These are phyloP conservation scores for Byssoonygena ceratinophila DNA, from an alignment of 2,329 filamentous ascomycete species.

Conservation along the genomic window DNA sequence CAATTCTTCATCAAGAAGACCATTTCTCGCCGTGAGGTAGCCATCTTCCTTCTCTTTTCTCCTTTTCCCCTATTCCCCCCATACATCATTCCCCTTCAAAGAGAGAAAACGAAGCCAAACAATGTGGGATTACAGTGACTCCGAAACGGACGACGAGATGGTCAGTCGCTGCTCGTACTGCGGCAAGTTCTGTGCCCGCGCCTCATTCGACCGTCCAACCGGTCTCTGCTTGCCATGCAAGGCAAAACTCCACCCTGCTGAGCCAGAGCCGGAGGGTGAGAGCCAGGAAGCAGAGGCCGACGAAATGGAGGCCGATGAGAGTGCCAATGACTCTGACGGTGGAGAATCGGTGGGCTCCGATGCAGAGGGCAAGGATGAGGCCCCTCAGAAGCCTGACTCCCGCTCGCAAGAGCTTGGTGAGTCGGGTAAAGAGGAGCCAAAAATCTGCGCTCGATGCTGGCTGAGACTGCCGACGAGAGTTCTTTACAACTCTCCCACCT, in stretches of 20 bases:
- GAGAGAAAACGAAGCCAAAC: conserved; percentile 13
- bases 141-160: conserved; percentile 15
- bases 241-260: conserved; percentile 9
- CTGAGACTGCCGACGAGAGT: conserved; percentile 17
- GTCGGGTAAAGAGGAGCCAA: conserved; percentile 1
- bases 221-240: conserved; percentile 17
- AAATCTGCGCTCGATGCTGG: conserved; percentile 19
- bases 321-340: conserved; percentile 7
- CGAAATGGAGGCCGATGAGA: not conserved
- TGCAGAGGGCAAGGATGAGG: conserved; percentile 10
- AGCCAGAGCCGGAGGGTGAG: not conserved
- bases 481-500: conserved; percentile 19
- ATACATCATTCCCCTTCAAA: not conserved
- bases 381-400: conserved; percentile 4
- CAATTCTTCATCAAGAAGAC: not conserved
- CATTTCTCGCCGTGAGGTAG: not conserved
- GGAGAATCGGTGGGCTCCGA: conserved; percentile 9
- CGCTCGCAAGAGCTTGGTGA: conserved; percentile 5
- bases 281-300: not conserved
- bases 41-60: not conserved
- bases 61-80: not conserved
- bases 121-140: conserved; percentile 17
- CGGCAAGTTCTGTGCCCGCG: conserved; percentile 15
- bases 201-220: conserved; percentile 7
- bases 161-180: conserved; percentile 18